Percentiles rank a stretch among this genome's conserved stretches.
phyloP scores from a whole-genome alignment of 108 stramenopile species.

The Fistulifera pelliculosa region DNA sequence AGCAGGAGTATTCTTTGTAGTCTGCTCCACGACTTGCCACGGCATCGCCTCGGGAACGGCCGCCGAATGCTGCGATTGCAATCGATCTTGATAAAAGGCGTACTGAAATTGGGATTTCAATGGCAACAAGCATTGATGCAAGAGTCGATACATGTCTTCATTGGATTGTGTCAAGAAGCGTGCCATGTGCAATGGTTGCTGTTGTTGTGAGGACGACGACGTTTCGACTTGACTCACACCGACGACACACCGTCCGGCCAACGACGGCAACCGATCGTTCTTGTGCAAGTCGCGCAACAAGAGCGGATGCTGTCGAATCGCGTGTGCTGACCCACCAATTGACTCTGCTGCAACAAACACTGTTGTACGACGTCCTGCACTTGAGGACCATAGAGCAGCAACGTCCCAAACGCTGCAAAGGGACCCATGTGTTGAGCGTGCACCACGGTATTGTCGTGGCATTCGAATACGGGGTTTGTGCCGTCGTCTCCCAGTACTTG shows the following conservation, averaged over 20 bases:
- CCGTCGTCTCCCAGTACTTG: not conserved
- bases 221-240: conserved; percentile 19
- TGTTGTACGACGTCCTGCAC: conserved; percentile 13
- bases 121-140: conserved; percentile 33
- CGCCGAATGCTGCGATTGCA: conserved; percentile 13
- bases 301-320: conserved; percentile 20
- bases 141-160: conserved; percentile 50
- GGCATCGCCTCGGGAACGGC: conserved; percentile 1
- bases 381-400: conserved; percentile 35
- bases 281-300: not conserved
- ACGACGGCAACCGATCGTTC: conserved; percentile 1
- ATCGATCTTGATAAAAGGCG: conserved; percentile 37
- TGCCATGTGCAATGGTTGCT: conserved; percentile 4
- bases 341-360: conserved; percentile 16
- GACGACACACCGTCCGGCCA: conserved; percentile 25
- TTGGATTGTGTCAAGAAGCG: conserved; percentile 25
- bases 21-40: not conserved
- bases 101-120: conserved; percentile 23
- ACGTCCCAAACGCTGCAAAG: no score
- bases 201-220: no score
- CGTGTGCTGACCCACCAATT: conserved; percentile 20
- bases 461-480: no score
- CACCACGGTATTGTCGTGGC: no score
- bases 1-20: not conserved
- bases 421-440: no score